Evolutionary conservation across 441 rosid species (phyloP).

Genomic region (Eutrema salsugineum): DNA sequence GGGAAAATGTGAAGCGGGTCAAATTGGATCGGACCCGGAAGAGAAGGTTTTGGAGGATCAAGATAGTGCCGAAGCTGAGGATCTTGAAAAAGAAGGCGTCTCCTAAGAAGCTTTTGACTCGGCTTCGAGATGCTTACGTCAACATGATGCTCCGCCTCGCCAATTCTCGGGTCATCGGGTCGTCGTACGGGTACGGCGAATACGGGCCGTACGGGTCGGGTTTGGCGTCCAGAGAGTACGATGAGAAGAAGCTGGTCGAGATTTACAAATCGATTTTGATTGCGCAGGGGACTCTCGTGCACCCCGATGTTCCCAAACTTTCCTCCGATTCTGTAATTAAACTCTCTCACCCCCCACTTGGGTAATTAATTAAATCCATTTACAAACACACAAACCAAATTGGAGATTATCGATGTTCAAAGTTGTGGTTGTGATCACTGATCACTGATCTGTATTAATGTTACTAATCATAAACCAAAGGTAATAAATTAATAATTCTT

Average conservation of each 20-base stretch:
- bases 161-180: slow-evolving; percentile 37
- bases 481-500: not conserved
- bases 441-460: not conserved
- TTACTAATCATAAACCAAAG: not conserved
- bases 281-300: slow-evolving; percentile 49
- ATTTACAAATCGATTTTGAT: slow-evolving; percentile 60
- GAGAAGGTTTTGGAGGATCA: slow-evolving; percentile 53
- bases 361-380: not conserved
- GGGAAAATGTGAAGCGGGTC: slow-evolving; percentile 14
- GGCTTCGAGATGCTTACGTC: slow-evolving; percentile 84
- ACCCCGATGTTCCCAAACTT: slow-evolving; percentile 36
- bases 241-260: slow-evolving; percentile 70
- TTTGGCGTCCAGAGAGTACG: slow-evolving; percentile 59
- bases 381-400: not conserved
- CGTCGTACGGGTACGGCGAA: slow-evolving; percentile 36
- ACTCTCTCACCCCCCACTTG: not conserved
- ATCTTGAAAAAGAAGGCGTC: slow-evolving; percentile 26
- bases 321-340: slow-evolving; percentile 3
- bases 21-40: slow-evolving; percentile 28
- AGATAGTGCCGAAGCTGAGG: slow-evolving; percentile 49
- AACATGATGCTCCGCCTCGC: slow-evolving; percentile 73
- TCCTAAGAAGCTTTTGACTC: slow-evolving; percentile 54
- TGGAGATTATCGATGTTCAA: not conserved
- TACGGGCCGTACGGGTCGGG: slow-evolving; percentile 35
- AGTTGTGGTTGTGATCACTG: not conserved